Base-by-base conservation (phyloP, 2,329 filamentous ascomycete species). In the Thyridium curvatum region DNA sequence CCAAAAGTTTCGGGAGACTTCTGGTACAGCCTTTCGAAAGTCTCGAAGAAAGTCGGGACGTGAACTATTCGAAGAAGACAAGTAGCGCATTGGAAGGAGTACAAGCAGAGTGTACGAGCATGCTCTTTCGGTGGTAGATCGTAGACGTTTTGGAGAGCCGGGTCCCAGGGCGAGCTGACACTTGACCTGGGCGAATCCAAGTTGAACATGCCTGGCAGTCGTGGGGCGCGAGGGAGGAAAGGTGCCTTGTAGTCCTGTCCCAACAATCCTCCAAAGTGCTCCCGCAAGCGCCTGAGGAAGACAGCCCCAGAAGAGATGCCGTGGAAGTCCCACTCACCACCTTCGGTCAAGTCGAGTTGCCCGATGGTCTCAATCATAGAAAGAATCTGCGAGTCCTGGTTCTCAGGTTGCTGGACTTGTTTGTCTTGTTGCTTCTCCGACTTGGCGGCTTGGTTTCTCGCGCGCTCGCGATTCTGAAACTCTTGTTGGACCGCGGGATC, bases 291-390 rank as follows among this genome's bases (percentile, higher is more conserved):
- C 46, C 80, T 78, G 50, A 96, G 74, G 58, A 96, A 98, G 46
- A 91, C 87, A 32, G 90, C 76, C 3, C 91, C 90, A 0, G 93
- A 97, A 0, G 91, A 96, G 46, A 86, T 85, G 35, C 93, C 93
- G 55, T 94, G 88, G 53, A 95, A 98, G 60, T 97, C 90, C 81
- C 89, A 94, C 51, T 93, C 81, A 32, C 91, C 91, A 51, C 82
- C 80, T 50, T 97, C 91, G 52, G 94, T 89, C 28, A 97, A 72
- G 53, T 97, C 91, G 14, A 98, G 72, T 56, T 90, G 86, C 29
- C 91, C 93, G 3, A 91, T 88, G 32, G 86, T 86, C 55, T 91
- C 86, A 41, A 97, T 89, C 91, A 98, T 97, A 18, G 90, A 94
- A 55, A 91, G 82, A 18, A 98, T 69, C 47, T 91, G 77, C 10